A percentile compares a stretch with the other conserved stretches of the same genome.
These are phyloP conservation scores for Chloranthus sessilifolius DNA, from an alignment of 164 flowering plant genomes.

Conservation along the genomic window DNA sequence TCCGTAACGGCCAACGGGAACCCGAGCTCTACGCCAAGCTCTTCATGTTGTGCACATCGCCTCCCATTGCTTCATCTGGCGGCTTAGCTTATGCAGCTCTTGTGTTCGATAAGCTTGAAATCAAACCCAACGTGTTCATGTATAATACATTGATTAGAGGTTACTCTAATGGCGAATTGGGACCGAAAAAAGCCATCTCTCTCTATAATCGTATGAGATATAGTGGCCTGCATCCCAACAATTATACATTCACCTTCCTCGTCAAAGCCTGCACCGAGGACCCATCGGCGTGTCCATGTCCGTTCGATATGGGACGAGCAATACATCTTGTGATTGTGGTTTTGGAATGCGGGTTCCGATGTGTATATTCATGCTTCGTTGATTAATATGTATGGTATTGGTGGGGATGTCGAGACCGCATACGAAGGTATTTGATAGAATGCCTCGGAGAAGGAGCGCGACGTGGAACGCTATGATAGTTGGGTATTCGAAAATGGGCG, in stretches of 20 bases:
- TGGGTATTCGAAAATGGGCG: conserved; percentile 17
- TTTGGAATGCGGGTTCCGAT: conserved; percentile 18
- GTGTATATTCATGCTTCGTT: conserved; percentile 19
- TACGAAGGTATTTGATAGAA: conserved; percentile 19
- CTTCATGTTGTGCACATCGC: conserved; percentile 11
- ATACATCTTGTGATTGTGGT: conserved; percentile 20
- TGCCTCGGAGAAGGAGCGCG: conserved; percentile 16
- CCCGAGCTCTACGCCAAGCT: conserved; percentile 17
- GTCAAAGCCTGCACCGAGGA: conserved; percentile 22
- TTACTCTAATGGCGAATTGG: conserved; percentile 7
- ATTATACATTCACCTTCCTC: conserved; percentile 26
- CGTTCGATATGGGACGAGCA: conserved; percentile 9
- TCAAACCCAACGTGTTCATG: conserved; percentile 12
- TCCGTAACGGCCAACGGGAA: conserved; percentile 9
- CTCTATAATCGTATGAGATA: conserved; percentile 14
- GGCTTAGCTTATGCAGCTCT: conserved; percentile 8
- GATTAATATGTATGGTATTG: conserved; percentile 21
- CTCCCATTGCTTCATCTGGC: background rate
- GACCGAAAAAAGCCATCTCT: conserved; percentile 4
- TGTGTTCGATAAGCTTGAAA: conserved; percentile 14
- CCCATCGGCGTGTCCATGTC: background rate
- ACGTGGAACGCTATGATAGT: conserved; percentile 28
- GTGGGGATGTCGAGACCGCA: conserved; percentile 10
- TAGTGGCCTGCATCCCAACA: conserved; percentile 16
- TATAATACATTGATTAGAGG: conserved; percentile 24